A percentile compares a stretch with the other conserved stretches of the same genome.
These are phyloP conservation scores for Amanita muscaria DNA, from an alignment of 768 basidiomycete genomes.

Conservation along the genomic window DNA sequence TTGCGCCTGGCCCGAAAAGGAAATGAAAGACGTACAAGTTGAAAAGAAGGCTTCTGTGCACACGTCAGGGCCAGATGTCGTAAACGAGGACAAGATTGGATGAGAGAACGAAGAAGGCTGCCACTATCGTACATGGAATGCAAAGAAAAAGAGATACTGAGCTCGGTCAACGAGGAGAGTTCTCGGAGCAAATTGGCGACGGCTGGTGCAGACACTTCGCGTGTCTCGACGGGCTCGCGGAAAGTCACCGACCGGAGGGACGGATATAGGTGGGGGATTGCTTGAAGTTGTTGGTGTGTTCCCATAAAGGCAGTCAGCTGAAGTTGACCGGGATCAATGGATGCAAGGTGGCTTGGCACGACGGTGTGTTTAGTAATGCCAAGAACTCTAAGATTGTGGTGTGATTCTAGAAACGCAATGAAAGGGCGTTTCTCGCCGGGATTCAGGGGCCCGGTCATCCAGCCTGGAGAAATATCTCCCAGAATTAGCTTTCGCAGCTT, in stretches of 20 bases:
- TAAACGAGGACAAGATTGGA: conserved; percentile 56
- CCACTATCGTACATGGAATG: conserved; percentile 71
- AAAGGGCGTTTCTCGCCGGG: conserved; percentile 48
- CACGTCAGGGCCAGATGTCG: conserved; percentile 58
- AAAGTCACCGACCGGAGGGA: conserved; percentile 50
- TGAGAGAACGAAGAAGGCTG: conserved; percentile 57
- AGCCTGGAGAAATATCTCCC: conserved; percentile 59
- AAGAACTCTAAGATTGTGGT: conserved; percentile 41
- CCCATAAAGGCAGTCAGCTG: conserved; percentile 56
- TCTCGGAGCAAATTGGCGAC: conserved; percentile 52
- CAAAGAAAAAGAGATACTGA: conserved; percentile 59
- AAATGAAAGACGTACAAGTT: conserved; percentile 40
- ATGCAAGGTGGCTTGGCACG: conserved; percentile 42
- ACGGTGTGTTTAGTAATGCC: conserved; percentile 46
- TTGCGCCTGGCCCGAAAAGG: not conserved
- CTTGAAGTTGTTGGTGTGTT: conserved; percentile 58
- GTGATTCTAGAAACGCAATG: conserved; percentile 59
- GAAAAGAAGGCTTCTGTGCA: conserved; percentile 62
- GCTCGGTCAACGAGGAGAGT: conserved; percentile 43
- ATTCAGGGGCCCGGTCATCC: conserved; percentile 29
- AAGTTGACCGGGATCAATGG: conserved; percentile 38
- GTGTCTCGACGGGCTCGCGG: conserved; percentile 56
- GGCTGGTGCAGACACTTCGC: conserved; percentile 56
- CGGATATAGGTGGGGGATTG: conserved; percentile 41
- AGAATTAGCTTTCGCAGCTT: conserved; percentile 48